Base-by-base conservation (phyloP, 495 filamentous ascomycete species). In the Daldinia grandis region DNA sequence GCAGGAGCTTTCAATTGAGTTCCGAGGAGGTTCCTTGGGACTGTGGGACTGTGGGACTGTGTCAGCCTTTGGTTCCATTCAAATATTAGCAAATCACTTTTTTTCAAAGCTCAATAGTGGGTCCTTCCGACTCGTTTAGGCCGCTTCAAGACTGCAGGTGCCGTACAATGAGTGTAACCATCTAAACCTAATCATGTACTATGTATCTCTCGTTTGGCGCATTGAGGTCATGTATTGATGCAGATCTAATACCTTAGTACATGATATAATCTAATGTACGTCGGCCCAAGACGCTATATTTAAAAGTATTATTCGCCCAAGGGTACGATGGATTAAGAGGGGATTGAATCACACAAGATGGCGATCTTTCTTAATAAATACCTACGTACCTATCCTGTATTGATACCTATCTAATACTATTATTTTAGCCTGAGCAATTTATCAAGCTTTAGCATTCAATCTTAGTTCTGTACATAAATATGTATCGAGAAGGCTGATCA, bases 1-100 rank as follows among this genome's bases (percentile, higher is more conserved):
- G 57, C 74, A 59, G 44, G 47, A 67, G 66, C 61, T 66, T 5
- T 76, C 19, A 40, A 28, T 51, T 24, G 58, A 44, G 19, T 33
- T 47, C 25, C 58, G 54, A 49, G 28, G 61, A 50, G 25, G 54
- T 53, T 57, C 35, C 44, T 19, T 58, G 56, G 50, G 21, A 58
- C 42, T 21, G 42, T 47, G 17, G 42, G 42, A 47, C 42, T 19
- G 37, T 59, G 50, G 50, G 7, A 40, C 17, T 21, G 31, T 42
- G 35, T 19, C 24, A 33, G 35, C 10, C 17, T 37, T n/a, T 57
- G 30, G 30, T 24, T 24, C 17, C 42, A 47, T 47, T 47, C 28
- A 37, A 57, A 38, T 21, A 31, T 57, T 35, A 38, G 54, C 31
- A 38, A 30, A 56, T 64, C 60, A 60, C 0, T 58, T 72, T 72